phyloP scores from a whole-genome alignment of 1,284 basidiomycete genomes.

The Ustilago hordei region DNA sequence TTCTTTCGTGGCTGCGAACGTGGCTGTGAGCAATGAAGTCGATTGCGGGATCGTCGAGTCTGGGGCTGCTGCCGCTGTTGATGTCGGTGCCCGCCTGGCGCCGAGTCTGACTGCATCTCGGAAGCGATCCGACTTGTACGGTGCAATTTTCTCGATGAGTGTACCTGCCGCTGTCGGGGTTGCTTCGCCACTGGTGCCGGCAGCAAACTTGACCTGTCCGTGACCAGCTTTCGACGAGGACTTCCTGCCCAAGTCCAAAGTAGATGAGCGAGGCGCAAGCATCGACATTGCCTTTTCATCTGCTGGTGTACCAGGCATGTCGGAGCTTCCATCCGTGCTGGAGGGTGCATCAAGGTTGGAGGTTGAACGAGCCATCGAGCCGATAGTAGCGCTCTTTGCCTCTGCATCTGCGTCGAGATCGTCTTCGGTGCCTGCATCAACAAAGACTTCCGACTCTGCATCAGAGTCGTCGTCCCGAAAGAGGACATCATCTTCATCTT shows the following conservation, averaged over 20 bases:
- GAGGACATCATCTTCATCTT: conserved; percentile 25
- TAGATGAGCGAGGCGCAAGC: conserved; percentile 8
- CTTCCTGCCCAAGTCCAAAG: conserved; percentile 14
- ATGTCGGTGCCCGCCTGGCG: conserved; percentile 4
- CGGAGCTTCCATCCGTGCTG: conserved; percentile 48
- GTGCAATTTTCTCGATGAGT: conserved; percentile 18
- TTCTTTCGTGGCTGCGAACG: conserved; percentile 32
- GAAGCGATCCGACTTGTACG: conserved; percentile 35
- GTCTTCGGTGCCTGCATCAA: conserved; percentile 33
- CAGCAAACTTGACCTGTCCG: conserved; percentile 39
- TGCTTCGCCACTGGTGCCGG: conserved; percentile 21
- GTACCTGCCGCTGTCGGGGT: conserved; percentile 14
- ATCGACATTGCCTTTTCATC: conserved; percentile 35
- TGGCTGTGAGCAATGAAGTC: conserved; percentile 21
- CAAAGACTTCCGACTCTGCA: conserved; percentile 37
- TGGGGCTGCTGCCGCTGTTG: background rate
- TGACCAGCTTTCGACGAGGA: conserved; percentile 25
- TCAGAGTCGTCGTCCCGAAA: conserved; percentile 22
- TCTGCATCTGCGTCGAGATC: conserved; percentile 18
- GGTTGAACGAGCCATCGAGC: conserved; percentile 30
- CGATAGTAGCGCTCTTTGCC: conserved; percentile 29
- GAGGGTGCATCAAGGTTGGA: conserved; percentile 41
- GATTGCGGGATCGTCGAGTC: conserved; percentile 10
- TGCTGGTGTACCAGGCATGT: conserved; percentile 44
- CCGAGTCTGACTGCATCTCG: conserved; percentile 30